Evolutionary conservation across 257 asterid genomes (phyloP).

Genomic region (Catharanthus roseus): DNA sequence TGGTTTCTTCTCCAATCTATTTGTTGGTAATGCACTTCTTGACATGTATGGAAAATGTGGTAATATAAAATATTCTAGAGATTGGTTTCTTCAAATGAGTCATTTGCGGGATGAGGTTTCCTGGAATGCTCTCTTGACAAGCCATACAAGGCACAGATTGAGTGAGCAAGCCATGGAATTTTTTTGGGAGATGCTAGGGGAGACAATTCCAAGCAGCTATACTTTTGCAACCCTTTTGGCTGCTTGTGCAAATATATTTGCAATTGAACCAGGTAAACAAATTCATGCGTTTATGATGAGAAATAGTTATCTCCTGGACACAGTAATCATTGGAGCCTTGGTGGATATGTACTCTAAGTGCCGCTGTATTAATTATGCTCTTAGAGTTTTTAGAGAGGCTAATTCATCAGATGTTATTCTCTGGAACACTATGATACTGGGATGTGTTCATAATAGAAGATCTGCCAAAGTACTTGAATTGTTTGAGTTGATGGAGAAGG

Average conservation of each 20-base stretch:
- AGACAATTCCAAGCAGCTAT: constrained; percentile 54
- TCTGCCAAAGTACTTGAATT: constrained; percentile 36
- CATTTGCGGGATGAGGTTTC: constrained; percentile 52
- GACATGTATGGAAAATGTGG: constrained; percentile 83
- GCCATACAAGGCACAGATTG: constrained; percentile 48
- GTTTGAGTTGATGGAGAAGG: constrained; percentile 48
- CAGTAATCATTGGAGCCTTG: constrained; percentile 58
- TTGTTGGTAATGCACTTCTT: constrained; percentile 58
- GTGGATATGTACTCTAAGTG: constrained; percentile 87
- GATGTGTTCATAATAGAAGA: constrained; percentile 51
- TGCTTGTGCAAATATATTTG: constrained; percentile 66
- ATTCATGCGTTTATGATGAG: constrained; percentile 68
- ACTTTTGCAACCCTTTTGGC: constrained; percentile 73
- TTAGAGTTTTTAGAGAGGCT: constrained; percentile 37
- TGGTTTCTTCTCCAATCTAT: constrained; percentile 36
- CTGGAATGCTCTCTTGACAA: constrained; percentile 64
- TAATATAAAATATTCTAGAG: constrained; percentile 45
- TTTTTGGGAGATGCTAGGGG: constrained; percentile 55
- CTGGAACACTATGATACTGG: constrained; percentile 60
- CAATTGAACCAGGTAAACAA: constrained; percentile 57
- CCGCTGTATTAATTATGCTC: constrained; percentile 43
- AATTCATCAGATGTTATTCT: constrained; percentile 47
- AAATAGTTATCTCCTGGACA: constrained; percentile 52
- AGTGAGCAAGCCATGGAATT: constrained; percentile 54
- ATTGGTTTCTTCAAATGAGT: constrained; percentile 57